phyloP scores from a whole-genome alignment of 176 grass and related monocot species.

The Eremochloa ophiuroides region DNA sequence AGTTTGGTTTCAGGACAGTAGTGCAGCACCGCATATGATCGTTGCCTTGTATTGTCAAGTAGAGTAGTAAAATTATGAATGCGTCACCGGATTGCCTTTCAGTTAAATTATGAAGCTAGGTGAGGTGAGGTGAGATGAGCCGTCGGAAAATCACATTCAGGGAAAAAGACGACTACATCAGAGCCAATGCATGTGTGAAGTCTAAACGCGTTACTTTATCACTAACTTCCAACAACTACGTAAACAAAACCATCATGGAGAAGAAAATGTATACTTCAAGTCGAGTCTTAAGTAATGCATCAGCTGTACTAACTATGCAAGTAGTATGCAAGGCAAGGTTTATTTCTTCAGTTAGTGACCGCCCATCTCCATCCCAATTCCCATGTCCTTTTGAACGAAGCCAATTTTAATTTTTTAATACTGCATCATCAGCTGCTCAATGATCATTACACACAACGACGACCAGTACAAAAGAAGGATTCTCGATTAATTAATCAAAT shows the following conservation, averaged over 20 bases:
- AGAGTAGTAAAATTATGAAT: not conserved
- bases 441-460: not conserved
- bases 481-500: not conserved
- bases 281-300: not conserved
- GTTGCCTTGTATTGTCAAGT: not conserved
- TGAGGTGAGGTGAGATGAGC: conserved; percentile 9
- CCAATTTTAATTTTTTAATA: not conserved
- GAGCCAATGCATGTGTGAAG: not conserved
- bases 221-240: not conserved
- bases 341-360: not conserved
- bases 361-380: not conserved
- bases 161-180: conserved; percentile 5
- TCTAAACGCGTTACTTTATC: not conserved
- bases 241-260: not conserved
- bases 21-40: not conserved
- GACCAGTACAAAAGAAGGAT: not conserved
- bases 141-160: not conserved
- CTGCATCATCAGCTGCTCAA: not conserved
- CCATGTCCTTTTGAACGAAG: not conserved
- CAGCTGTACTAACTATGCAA: no score
- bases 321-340: not conserved
- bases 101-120: not conserved
- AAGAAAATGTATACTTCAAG: not conserved
- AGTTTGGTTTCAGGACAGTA: not conserved
- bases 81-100: not conserved